Base-by-base conservation (phyloP, 2,329 filamentous ascomycete genomes). In the Cercospora beticola region DNA sequence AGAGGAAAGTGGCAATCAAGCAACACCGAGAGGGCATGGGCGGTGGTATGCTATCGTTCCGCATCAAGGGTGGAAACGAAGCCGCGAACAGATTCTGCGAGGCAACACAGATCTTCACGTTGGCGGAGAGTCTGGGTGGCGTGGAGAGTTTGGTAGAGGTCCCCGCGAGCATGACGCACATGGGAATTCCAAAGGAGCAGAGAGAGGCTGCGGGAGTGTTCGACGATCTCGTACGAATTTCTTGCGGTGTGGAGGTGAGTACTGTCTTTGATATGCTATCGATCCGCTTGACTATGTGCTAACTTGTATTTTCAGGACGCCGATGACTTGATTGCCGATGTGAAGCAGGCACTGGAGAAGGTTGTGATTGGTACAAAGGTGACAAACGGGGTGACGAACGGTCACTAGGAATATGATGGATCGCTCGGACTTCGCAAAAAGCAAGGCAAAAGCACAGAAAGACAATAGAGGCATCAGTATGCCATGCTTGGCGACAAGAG, bases 21-120 rank as follows among this genome's bases (percentile, higher is more conserved):
- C 95, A 99, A 84, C 95, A 99, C 84, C 92, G 95, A 74, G 87
- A 96, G 75, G 95, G 91, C 71, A 90, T 98, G 87, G 95, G 95
- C 69, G 95, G 95, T 74, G 95, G 95, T 70, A 99, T 99, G 95
- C 88, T 99, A 54, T 94, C 91, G 68, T 99, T 99, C 89, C 91
- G 95, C 73, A 92, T 99, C 80, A 88, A 88, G 73, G 95, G 94
- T 66, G 95, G 95, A 40, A 88, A 93, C 77, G 86, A 86, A 57
- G 94, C 94, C 0, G 95, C 95, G 14, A 92, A 96, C 82, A 87
- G 89, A 63, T 99, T 99, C 87, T 98, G 95, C 86, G 90, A 95
- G 81, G 83, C 87, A 68, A 97, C 94, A 54, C 88, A 88, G 77
- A 89, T 99, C 80, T 98, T 97, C 83, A 97, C 93, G 1, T 86